Percentiles rank a stretch among this genome's conserved stretches.
Conservation (phyloP, 345 rosid species). For the Excoecaria cochinchinensis region DNA sequence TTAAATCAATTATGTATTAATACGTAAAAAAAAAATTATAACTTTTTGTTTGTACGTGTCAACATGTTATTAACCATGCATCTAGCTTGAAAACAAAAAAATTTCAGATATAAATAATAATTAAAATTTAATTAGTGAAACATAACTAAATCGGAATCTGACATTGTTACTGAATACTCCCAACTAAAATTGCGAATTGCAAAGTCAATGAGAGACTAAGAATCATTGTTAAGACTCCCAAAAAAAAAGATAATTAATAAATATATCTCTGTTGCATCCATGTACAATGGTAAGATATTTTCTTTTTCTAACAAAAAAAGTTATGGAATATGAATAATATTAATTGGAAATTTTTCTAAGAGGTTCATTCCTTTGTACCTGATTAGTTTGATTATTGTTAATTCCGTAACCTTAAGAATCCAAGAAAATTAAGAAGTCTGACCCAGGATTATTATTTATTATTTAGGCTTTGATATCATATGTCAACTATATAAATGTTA, state of each 20-base stretch:
- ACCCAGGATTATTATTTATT: neutral
- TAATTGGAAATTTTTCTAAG: conserved; percentile 12
- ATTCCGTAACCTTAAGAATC: conserved; percentile 2
- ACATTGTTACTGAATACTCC: neutral
- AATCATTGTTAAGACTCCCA: conserved; percentile 14
- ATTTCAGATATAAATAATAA: no score
- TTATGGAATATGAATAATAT: neutral
- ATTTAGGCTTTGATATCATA: no score
- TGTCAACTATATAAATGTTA: no score
- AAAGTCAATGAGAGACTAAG: conserved; percentile 14
- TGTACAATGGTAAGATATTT: neutral
- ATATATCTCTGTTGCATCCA: conserved; percentile 10
- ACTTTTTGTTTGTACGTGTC: no score
- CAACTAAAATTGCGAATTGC: conserved; percentile 22
- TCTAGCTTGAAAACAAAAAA: no score
- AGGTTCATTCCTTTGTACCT: conserved; percentile 20
- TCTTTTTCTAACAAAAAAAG: no score
- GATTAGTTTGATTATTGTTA: no score
- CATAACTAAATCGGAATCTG: no score
- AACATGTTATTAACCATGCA: no score
- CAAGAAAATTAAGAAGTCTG: neutral
- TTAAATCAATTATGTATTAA: no score
- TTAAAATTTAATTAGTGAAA: no score
- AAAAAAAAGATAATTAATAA: neutral
- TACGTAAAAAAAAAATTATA: no score